Evolutionary conservation across 176 grass and related monocot genomes (phyloP).

Genomic region (barley (Hordeum vulgare)): DNA sequence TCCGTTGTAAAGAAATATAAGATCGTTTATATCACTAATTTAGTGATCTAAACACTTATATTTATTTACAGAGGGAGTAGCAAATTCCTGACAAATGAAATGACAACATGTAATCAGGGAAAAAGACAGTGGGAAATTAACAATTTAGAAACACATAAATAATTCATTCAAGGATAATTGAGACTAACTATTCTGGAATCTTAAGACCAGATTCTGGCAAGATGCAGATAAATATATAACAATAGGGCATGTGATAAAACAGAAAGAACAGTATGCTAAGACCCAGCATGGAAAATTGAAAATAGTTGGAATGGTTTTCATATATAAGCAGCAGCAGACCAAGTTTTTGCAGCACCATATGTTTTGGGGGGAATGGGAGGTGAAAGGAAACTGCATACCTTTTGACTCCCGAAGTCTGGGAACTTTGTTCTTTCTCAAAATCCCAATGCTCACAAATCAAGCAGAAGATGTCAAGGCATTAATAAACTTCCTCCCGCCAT

Average conservation of each 20-base stretch:
- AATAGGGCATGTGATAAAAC: neutral
- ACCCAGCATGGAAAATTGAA: neutral
- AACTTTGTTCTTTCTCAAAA: neutral
- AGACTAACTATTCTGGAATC: neutral
- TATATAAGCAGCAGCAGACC: neutral
- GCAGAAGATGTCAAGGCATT: neutral
- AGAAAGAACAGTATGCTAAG: neutral
- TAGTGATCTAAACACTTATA: too few species aligned
- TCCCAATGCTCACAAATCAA: neutral
- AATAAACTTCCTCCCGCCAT: conserved; percentile 13
- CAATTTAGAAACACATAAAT: neutral
- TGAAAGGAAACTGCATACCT: conserved; percentile 6
- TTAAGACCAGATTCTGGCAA: neutral
- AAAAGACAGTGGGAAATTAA: neutral
- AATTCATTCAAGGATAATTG: neutral
- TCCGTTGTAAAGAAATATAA: too few species aligned
- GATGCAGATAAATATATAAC: neutral
- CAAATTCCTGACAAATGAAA: neutral
- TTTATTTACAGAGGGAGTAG: too few species aligned
- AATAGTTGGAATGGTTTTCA: neutral
- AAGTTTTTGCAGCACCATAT: neutral
- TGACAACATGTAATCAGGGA: neutral
- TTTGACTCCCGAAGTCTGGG: neutral
- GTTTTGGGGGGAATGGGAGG: neutral
- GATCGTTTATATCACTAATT: too few species aligned